Conservation (phyloP, 2,329 filamentous ascomycete genomes). For the Ascochyta viciae-villosae region DNA sequence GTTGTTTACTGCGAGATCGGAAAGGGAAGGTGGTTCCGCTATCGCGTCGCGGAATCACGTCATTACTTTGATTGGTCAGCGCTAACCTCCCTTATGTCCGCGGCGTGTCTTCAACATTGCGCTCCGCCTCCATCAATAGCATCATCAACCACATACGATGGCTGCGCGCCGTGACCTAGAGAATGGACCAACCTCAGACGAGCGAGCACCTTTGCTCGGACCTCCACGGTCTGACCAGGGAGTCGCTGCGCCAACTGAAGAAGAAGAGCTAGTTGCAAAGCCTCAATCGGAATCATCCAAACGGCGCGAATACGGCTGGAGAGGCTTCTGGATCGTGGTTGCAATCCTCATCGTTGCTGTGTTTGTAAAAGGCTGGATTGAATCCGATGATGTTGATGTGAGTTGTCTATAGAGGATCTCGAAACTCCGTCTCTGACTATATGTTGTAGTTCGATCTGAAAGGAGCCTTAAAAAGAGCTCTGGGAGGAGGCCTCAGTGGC, state of each 20-base stretch:
- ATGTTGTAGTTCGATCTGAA: constrained; percentile 33
- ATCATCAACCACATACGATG: constrained; percentile 14
- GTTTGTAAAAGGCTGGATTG: constrained; percentile 39
- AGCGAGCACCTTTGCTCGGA: constrained; percentile 33
- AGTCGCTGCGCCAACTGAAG: constrained; percentile 1
- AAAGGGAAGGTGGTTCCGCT: neutral
- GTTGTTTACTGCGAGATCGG: too few relatives aligned
- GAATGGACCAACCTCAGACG: constrained; percentile 13
- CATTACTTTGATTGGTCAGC: constrained; percentile 19
- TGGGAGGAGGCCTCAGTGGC: constrained; percentile 39
- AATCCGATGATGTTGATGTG: constrained; percentile 37
- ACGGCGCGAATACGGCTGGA: constrained; percentile 30
- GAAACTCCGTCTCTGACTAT: neutral
- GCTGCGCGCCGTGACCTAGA: constrained; percentile 21
- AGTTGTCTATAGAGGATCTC: neutral
- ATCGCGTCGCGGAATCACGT: constrained; percentile 15
- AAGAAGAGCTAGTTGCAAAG: constrained; percentile 16
- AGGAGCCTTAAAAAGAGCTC: constrained; percentile 34
- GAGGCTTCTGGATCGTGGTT: constrained; percentile 20
- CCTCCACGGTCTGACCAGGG: constrained; percentile 10
- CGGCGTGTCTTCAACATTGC: neutral
- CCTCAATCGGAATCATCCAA: constrained; percentile 20
- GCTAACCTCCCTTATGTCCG: neutral
- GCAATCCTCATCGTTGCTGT: constrained; percentile 24
- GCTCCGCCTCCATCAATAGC: neutral